These are phyloP conservation scores for Striga hermonthica DNA, from an alignment of 305 asterid genomes.

Conservation along the genomic window DNA sequence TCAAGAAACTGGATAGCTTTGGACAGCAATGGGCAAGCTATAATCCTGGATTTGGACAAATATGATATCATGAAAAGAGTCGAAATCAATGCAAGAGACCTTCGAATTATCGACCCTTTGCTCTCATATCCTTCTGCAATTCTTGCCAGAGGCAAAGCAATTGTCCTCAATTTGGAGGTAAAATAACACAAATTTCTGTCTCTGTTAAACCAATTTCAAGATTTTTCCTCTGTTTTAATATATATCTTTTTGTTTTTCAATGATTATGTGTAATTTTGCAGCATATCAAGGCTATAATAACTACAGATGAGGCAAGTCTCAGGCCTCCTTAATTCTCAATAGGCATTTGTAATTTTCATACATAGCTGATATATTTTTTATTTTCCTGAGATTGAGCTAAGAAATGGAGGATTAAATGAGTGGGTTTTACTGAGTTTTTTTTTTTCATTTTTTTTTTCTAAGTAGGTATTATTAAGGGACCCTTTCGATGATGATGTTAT, in stretches of 20 bases:
- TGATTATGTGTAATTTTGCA: conserved; percentile 32
- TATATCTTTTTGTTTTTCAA: not conserved
- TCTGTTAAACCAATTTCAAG: not conserved
- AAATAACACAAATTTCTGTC: not conserved
- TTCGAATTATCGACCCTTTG: conserved; percentile 78
- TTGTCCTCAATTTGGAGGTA: conserved; percentile 87
- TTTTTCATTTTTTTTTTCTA: too few species aligned
- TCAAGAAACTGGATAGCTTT: conserved; percentile 66
- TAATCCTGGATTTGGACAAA: conserved; percentile 74
- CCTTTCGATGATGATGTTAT: conserved; percentile 72
- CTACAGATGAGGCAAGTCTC: conserved; percentile 61
- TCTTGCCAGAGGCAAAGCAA: conserved; percentile 72
- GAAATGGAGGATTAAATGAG: not conserved
- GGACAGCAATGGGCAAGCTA: conserved; percentile 57
- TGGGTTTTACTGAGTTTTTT: not conserved
- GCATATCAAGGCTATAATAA: conserved; percentile 93
- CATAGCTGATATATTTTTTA: too few species aligned
- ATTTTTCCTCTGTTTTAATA: conserved; percentile 2
- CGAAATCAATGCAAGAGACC: conserved; percentile 77
- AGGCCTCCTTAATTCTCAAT: too few species aligned
- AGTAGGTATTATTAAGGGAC: conserved; percentile 74
- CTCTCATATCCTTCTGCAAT: conserved; percentile 88
- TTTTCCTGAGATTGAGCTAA: not conserved
- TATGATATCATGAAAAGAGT: conserved; percentile 68
- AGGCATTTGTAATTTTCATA: too few species aligned